phyloP scores from a whole-genome alignment of 78 protist genomes.

The Dictyostelium purpureum region DNA sequence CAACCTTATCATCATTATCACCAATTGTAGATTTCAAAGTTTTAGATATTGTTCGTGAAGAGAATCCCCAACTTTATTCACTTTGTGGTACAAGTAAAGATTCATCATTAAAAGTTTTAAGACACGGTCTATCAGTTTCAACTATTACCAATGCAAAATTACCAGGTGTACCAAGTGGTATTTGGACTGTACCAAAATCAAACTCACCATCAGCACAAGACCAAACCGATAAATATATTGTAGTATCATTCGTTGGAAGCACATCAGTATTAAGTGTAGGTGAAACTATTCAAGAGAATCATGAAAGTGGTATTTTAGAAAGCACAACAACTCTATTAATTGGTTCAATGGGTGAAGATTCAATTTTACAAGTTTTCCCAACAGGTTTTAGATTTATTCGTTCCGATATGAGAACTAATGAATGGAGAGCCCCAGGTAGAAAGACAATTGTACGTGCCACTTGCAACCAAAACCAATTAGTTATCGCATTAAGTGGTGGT shows the following conservation, averaged over 20 bases:
- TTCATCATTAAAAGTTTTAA: slow-evolving; percentile 88
- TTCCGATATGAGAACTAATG: slow-evolving; percentile 84
- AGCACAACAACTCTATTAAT: slow-evolving; percentile 84
- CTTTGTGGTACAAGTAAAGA: slow-evolving; percentile 90
- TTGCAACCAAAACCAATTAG: slow-evolving; percentile 87
- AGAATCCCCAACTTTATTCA: slow-evolving; percentile 84
- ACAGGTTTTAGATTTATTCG: slow-evolving; percentile 92
- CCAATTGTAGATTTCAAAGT: slow-evolving; percentile 91
- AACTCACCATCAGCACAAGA: not conserved
- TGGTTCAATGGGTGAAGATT: slow-evolving; percentile 83
- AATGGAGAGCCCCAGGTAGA: slow-evolving; percentile 95
- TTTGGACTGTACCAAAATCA: slow-evolving; percentile 51
- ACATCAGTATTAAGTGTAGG: slow-evolving; percentile 95
- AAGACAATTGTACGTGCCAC: slow-evolving; percentile 66
- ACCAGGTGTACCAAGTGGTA: slow-evolving; percentile 87
- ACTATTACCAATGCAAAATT: slow-evolving; percentile 89
- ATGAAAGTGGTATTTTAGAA: slow-evolving; percentile 90
- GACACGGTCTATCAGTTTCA: slow-evolving; percentile 92
- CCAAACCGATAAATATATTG: slow-evolving; percentile 85
- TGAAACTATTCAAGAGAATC: slow-evolving; percentile 91
- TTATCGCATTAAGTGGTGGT: slow-evolving; percentile 89
- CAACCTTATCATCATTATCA: slow-evolving; percentile 84
- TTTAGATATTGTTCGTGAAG: slow-evolving; percentile 75
- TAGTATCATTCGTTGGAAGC: slow-evolving; percentile 91
- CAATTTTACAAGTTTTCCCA: slow-evolving; percentile 92